Evolutionary conservation across 169 alveolate species (phyloP).

Genomic region (Cryptosporidium parvum): DNA sequence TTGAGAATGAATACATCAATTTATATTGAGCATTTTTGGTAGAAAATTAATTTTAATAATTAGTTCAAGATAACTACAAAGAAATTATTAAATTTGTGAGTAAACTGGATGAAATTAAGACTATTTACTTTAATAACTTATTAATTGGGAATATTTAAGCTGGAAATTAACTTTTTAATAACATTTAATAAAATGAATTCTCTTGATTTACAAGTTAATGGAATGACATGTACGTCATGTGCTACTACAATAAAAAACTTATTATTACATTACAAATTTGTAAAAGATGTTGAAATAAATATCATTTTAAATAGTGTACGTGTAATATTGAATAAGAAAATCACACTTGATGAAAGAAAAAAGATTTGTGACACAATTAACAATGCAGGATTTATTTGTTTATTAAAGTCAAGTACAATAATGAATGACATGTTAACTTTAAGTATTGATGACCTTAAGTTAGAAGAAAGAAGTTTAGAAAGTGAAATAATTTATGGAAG

Average conservation of each 20-base stretch:
- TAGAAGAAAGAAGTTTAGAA: conserved; percentile 26
- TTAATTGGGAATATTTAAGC: neutral
- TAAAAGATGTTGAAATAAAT: conserved; percentile 57
- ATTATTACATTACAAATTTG: conserved; percentile 19
- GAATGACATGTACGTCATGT: conserved; percentile 74
- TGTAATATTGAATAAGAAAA: conserved; percentile 18
- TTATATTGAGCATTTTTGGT: neutral
- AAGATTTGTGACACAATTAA: conserved; percentile 45
- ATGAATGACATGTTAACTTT: conserved; percentile 21
- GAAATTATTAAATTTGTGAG: neutral
- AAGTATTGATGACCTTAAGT: conserved; percentile 33
- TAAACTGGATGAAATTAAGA: neutral
- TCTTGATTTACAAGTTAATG: conserved; percentile 58
- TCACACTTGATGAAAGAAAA: conserved; percentile 17
- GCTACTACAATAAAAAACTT: conserved; percentile 35
- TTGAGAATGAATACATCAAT: conserved; percentile 10
- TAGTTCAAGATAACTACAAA: neutral
- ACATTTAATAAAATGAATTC: conserved; percentile 17
- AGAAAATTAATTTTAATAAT: neutral
- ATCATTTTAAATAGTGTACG: conserved; percentile 37
- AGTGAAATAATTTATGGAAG: conserved; percentile 48
- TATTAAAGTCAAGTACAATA: conserved; percentile 26
- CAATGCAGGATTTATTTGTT: conserved; percentile 57
- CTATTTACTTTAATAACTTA: neutral
- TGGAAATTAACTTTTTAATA: neutral